Evolutionary conservation across 2,329 filamentous ascomycete species (phyloP).

Genomic region (Calonectria multiphialidica): DNA sequence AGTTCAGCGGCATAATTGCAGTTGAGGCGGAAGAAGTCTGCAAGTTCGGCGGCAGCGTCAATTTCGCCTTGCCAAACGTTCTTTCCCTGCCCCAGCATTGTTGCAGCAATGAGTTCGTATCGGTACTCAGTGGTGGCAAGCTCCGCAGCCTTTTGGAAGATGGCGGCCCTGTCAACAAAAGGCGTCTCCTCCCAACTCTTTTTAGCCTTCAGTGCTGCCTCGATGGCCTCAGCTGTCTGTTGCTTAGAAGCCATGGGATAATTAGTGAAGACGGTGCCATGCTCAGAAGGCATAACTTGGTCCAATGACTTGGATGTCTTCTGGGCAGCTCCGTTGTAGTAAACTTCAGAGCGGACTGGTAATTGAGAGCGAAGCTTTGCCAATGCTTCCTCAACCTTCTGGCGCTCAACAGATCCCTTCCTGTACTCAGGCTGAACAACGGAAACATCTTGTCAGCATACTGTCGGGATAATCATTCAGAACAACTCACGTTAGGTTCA

Average conservation of each 20-base stretch:
- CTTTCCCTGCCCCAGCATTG: slow-evolving; percentile 96
- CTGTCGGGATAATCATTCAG: neutral
- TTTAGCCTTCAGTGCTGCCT: neutral
- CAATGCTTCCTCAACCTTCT: neutral
- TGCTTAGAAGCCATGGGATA: neutral
- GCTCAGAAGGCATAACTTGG: neutral
- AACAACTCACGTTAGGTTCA: neutral
- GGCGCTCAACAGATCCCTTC: neutral
- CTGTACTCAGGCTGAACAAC: neutral
- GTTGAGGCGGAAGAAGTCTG: neutral
- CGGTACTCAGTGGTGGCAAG: slow-evolving; percentile 67
- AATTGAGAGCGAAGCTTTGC: neutral
- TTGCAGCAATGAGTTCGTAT: slow-evolving; percentile 94
- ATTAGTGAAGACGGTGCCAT: neutral
- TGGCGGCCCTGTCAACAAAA: neutral
- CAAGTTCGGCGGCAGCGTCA: slow-evolving; percentile 68
- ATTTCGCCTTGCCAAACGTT: slow-evolving; percentile 99
- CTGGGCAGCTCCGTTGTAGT: neutral
- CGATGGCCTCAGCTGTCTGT: neutral
- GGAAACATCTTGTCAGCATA: neutral
- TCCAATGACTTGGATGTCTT: neutral
- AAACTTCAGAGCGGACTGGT: neutral
- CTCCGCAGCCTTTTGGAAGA: neutral
- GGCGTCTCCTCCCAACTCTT: neutral
- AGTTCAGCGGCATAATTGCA: neutral